Evolutionary conservation across 2,329 filamentous ascomycete genomes (phyloP).

Genomic region (Leptographium radiaticola): DNA sequence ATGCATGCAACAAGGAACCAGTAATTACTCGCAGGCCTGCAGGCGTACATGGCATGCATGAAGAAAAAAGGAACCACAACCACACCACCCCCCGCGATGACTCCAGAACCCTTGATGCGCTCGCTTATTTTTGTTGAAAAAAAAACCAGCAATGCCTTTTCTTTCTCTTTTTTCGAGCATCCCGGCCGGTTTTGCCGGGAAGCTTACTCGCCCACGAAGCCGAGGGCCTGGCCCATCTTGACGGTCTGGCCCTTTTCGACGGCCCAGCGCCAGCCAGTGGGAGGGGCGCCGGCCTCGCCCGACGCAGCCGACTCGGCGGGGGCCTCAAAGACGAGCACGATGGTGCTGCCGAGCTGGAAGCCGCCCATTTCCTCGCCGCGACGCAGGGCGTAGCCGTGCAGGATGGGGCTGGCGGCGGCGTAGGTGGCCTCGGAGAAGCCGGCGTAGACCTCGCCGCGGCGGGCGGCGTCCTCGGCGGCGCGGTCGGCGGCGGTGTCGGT

Average conservation of each 20-base stretch:
- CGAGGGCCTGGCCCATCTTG: conserved; percentile 78
- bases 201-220: conserved; percentile 48
- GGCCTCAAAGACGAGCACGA: conserved; percentile 94
- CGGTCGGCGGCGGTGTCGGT: conserved; percentile 87
- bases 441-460: conserved; percentile 68
- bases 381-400: conserved; percentile 71
- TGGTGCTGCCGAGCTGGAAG: conserved; percentile 87
- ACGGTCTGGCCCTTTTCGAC: conserved; percentile 80
- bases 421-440: conserved; percentile 92
- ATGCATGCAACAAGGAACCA: too few relatives aligned
- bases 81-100: too few relatives aligned
- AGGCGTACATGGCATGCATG: too few relatives aligned
- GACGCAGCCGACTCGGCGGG: conserved; percentile 40
- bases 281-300: conserved; percentile 33
- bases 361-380: conserved; percentile 96
- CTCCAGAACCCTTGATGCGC: too few relatives aligned
- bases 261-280: conserved; percentile 66
- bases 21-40: too few relatives aligned
- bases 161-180: too few relatives aligned
- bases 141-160: background rate
- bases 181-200: too few relatives aligned
- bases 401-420: conserved; percentile 57
- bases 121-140: background rate
- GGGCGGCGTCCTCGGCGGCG: conserved; percentile 66
- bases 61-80: too few relatives aligned